Conservation (phyloP, 495 filamentous ascomycete species). For the Amphirosellinia nigrospora region DNA sequence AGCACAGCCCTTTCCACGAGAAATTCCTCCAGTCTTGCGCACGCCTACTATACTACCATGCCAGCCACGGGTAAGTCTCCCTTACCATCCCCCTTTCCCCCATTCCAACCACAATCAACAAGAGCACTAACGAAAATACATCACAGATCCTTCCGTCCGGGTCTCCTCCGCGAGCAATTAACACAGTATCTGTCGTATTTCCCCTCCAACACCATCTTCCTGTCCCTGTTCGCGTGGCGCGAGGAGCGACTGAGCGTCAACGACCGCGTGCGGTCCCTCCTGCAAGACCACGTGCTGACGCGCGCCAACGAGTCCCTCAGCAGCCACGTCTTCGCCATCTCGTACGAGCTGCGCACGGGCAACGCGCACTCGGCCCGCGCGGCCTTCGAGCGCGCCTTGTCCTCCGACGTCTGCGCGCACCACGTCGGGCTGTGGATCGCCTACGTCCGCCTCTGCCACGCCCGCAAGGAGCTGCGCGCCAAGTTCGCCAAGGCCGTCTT, state of each 20-base stretch:
- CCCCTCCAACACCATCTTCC: slow-evolving; percentile 80
- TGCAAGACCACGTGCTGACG: slow-evolving; percentile 54
- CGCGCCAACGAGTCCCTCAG: slow-evolving; percentile 53
- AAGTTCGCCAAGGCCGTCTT: slow-evolving; percentile 56
- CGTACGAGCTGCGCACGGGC: slow-evolving; percentile 64
- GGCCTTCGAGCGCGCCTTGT: slow-evolving; percentile 74
- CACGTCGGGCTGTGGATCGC: slow-evolving; percentile 67
- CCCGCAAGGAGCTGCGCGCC: slow-evolving; percentile 32
- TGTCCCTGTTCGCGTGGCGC: slow-evolving; percentile 73
- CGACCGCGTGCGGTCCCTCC: slow-evolving; percentile 70
- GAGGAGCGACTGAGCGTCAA: slow-evolving; percentile 70
- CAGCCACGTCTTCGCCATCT: slow-evolving; percentile 71
- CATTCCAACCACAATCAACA: not conserved
- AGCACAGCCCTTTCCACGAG: slow-evolving; percentile 51
- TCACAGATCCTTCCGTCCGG: slow-evolving; percentile 64
- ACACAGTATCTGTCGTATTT: slow-evolving; percentile 64
- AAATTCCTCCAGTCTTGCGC: slow-evolving; percentile 69
- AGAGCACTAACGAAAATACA: slow-evolving; percentile 27
- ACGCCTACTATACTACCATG: slow-evolving; percentile 71
- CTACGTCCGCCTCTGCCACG: slow-evolving; percentile 64
- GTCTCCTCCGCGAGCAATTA: slow-evolving; percentile 65
- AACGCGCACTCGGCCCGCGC: slow-evolving; percentile 66
- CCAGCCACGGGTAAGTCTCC: slow-evolving; percentile 54
- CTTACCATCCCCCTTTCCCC: not conserved
- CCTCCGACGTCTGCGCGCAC: slow-evolving; percentile 42